Base-by-base conservation (phyloP, 371 early-diverging fungal genomes). In the Parasitella parasitica region DNA sequence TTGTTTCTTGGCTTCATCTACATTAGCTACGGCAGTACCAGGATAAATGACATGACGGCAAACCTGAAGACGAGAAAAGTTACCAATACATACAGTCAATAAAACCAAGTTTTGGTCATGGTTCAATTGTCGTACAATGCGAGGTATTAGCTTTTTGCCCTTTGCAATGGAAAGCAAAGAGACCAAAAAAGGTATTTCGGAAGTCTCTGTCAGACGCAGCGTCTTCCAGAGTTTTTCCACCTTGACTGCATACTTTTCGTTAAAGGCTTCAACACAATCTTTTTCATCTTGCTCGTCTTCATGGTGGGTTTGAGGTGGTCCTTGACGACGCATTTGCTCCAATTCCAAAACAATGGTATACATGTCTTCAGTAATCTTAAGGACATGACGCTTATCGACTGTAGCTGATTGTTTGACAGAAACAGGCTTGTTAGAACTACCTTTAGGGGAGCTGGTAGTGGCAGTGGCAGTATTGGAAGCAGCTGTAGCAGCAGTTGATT, bases 61-160 rank as follows among this genome's bases (percentile, higher is more conserved):
- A 0, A 95, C 95, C 61, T 94, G 90, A 56, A 97, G 80, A 38
- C 83, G 80, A 55, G 92, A 92, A 69, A 96, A 90, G 64, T 95
- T 85, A 50, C 89, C 83, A 16, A 95, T 80, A 18, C 96, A 69
- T 18, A 91, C 86, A 6, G 89, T 91, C 57, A 95, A 74, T 54
- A 94, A 62, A 2, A 83, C 82, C 69, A 95, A 63, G 26, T 82
- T 86, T 74, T 94, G 93, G 50, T 95, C 94, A 3, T 86, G 85
- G 35, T 79, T 75, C 59, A 93, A 73, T 60, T 89, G 90, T 43
- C 92, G 86, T 24, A 91, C 80, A 24, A 92, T 82, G n/a, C 98
- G 90, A 22, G 94, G 91, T 30, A 95, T 77, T 18, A 94, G 74
- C 57, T 89, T 88, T 64, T 92, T 93, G 39, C 97, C 97, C 77